These are phyloP conservation scores for Penicillium sp. DNA, from an alignment of 2,329 filamentous ascomycete genomes.

Conservation along the genomic window DNA sequence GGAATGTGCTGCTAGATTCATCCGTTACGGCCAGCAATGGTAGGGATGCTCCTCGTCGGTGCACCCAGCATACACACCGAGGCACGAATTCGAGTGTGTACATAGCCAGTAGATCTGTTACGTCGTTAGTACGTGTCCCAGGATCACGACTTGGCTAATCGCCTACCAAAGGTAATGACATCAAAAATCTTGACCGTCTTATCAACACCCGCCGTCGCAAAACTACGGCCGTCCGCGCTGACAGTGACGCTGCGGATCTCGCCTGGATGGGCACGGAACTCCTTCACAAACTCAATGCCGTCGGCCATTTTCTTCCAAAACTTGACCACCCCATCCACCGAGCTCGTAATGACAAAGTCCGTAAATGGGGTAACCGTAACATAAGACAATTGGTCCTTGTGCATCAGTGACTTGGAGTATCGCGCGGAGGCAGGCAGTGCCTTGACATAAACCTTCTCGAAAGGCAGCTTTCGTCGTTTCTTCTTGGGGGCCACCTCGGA, in stretches of 20 bases:
- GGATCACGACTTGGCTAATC: not conserved
- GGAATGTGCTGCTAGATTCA: slow-evolving; percentile 69
- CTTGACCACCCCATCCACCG: slow-evolving; percentile 93
- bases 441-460: slow-evolving; percentile 93
- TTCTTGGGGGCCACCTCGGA: slow-evolving; percentile 78
- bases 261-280: slow-evolving; percentile 87
- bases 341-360: slow-evolving; percentile 94
- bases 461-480: slow-evolving; percentile 85
- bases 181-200: slow-evolving; percentile 58
- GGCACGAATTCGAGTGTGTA: slow-evolving; percentile 74
- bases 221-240: slow-evolving; percentile 88
- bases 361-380: slow-evolving; percentile 85
- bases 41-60: slow-evolving; percentile 81
- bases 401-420: slow-evolving; percentile 97
- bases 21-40: slow-evolving; percentile 84
- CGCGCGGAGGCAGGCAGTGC: slow-evolving; percentile 78
- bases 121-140: slow-evolving; percentile 1
- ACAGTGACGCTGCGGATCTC: slow-evolving; percentile 82
- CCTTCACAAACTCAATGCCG: slow-evolving; percentile 96
- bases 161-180: slow-evolving; percentile 71
- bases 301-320: slow-evolving; percentile 97
- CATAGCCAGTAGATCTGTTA: slow-evolving; percentile 74
- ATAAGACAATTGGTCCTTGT: slow-evolving; percentile 91
- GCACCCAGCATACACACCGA: slow-evolving; percentile 87
- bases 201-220: slow-evolving; percentile 75